Percentiles rank a stretch among this genome's conserved stretches.
phyloP scores from a whole-genome alignment of 805 yeast species.

The Sugiyamaella marilandica region DNA sequence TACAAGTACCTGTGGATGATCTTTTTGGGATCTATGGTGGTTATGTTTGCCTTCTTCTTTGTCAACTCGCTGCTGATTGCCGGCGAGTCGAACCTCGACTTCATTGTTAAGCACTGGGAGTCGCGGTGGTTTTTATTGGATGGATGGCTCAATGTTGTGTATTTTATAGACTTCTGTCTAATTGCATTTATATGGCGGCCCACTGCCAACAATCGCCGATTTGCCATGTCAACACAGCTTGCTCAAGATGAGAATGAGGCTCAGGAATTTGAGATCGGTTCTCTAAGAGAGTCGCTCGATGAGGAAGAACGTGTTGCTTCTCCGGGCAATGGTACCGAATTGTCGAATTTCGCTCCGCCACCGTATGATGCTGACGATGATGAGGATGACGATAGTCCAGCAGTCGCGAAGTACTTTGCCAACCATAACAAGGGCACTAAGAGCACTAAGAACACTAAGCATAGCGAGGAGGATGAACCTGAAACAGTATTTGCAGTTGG shows the following conservation, averaged over 20 bases:
- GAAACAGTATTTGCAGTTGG: constrained; percentile 26
- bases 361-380: constrained; percentile 1
- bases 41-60: constrained; percentile 66
- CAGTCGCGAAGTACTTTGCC: constrained; percentile 7
- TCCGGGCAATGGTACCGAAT: constrained; percentile 1
- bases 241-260: constrained; percentile 67
- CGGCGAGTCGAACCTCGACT: constrained; percentile 68
- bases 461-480: not conserved
- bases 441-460: not conserved
- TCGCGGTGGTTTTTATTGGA: constrained; percentile 81
- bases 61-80: constrained; percentile 65
- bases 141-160: constrained; percentile 92
- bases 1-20: constrained; percentile 74
- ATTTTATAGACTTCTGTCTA: constrained; percentile 75
- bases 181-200: constrained; percentile 96
- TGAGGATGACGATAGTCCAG: constrained; percentile 9
- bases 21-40: constrained; percentile 64
- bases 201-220: constrained; percentile 87
- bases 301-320: constrained; percentile 31
- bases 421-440: not conserved
- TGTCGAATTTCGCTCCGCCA: constrained; percentile 9
- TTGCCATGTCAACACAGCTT: constrained; percentile 90
- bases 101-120: constrained; percentile 88
- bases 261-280: constrained; percentile 62
- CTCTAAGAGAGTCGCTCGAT: constrained; percentile 39